phyloP scores from a whole-genome alignment of 331 rosid genomes.

The Telfairia occidentalis region DNA sequence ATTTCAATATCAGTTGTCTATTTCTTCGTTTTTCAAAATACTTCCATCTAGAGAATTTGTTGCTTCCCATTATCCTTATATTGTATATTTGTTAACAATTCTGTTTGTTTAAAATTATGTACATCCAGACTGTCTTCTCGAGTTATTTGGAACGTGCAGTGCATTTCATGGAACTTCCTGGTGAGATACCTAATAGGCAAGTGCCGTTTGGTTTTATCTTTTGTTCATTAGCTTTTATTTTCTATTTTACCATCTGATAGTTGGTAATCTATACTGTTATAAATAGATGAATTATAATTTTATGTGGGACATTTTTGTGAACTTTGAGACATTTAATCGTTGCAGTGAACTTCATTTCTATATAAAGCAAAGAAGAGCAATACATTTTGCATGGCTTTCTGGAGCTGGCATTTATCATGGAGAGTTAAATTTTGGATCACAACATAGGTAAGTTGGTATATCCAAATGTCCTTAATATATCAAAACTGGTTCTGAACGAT shows the following conservation, averaged over 20 bases:
- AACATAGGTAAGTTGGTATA: constrained; percentile 49
- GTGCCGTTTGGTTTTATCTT: constrained; percentile 5
- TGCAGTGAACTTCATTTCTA: constrained; percentile 87
- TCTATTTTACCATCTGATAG: not conserved
- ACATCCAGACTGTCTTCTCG: constrained; percentile 61
- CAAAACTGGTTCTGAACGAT: not conserved
- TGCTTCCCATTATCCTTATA: not conserved
- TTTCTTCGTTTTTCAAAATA: not conserved
- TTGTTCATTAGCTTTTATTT: not conserved
- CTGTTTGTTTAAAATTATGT: constrained; percentile 10
- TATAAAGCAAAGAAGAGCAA: constrained; percentile 91
- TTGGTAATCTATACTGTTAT: not conserved
- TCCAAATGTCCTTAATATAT: no score
- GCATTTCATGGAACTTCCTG: constrained; percentile 98
- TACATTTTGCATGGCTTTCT: constrained; percentile 98
- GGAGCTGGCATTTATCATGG: constrained; percentile 98
- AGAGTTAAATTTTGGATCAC: constrained; percentile 81
- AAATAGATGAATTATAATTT: not conserved
- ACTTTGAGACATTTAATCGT: constrained; percentile 14
- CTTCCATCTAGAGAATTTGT: not conserved
- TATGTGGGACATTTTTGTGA: not conserved
- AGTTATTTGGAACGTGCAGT: constrained; percentile 72
- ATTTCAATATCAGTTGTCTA: not conserved
- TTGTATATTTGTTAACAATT: not conserved
- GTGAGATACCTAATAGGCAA: constrained; percentile 90